Evolutionary conservation across 805 yeast species (phyloP), one percentile per base, ranked within the genome.

Genomic region (Kodamaea laetipori): DNA sequence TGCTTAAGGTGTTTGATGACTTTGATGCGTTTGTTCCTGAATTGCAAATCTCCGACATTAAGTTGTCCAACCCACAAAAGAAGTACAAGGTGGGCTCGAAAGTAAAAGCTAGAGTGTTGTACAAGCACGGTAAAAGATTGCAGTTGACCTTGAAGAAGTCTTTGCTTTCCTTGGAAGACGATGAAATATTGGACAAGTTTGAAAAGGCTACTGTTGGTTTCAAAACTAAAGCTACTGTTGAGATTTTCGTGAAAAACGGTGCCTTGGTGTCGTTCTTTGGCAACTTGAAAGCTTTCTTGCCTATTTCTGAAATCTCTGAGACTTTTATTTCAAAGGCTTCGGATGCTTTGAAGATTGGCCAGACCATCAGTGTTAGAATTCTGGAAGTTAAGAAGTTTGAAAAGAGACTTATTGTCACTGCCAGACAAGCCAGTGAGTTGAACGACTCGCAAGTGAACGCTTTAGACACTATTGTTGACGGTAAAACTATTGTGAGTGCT

Each of bases 291-390:
- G 99, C 90, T 0, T 90, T 80, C 60, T 70, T 94, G 48, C 98
- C 99, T 23, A 80, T 82, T 51, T 72, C 83, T 43, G 98, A 94
- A 68, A 86, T 94, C 55, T 84, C 95, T 42, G 98, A 94, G 65
- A 81, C 96, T 1, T 87, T 78, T 60, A 94, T 90, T 30, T 75
- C 73, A 40, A 78, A 80, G 43, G 90, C 96, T 13, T 79, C 77
- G 51, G 92, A 90, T 52, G 85, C 84, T 62, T 75, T 92, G 53
- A 81, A 81, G 51, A 58, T 86, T 11, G 96, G 96, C 4, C 98
- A 94, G 66, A 83, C 96, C 1, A 83, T 94, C 28, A 55, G 53
- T 17, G 95, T 87, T 6, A 80, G 83, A 54, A 69, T 94, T 12
- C 54, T 83, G 32, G 66, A 72, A 28, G 78, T 84, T 32, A 81